phyloP scores from a whole-genome alignment of 2,329 filamentous ascomycete genomes.

The Diaporthe eres region DNA sequence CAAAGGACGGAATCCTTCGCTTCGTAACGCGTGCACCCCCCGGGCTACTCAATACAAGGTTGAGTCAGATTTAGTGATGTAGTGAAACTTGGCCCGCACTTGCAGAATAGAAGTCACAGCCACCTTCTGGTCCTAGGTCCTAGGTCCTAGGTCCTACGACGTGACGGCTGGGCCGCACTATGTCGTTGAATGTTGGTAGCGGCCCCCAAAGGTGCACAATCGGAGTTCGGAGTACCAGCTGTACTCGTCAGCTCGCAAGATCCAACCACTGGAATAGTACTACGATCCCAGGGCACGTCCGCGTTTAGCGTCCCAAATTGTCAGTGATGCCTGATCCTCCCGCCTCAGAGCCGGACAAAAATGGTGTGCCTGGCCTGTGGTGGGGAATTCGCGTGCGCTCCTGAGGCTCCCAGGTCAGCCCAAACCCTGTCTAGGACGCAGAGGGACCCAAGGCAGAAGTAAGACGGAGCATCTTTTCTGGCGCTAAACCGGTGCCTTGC shows the following conservation, averaged over 20 bases:
- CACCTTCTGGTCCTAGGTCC: not conserved
- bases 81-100: constrained; percentile 4
- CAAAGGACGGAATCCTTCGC: constrained; percentile 4
- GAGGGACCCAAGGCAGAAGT: constrained; percentile 19
- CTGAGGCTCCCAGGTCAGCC: not conserved
- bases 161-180: not conserved
- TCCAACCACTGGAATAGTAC: not conserved
- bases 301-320: not conserved
- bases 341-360: not conserved
- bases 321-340: constrained; percentile 20
- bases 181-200: not conserved
- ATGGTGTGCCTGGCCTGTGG: constrained; percentile 12
- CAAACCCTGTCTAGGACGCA: constrained; percentile 11
- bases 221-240: constrained; percentile 32
- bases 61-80: constrained; percentile 10
- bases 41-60: not conserved
- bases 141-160: not conserved
- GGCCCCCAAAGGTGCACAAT: constrained; percentile 13
- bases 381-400: not conserved
- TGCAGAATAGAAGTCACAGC: constrained; percentile 25
- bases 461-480: constrained; percentile 34
- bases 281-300: not conserved
- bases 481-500: not conserved
- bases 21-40: not conserved
- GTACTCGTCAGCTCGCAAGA: constrained; percentile 22